These are phyloP conservation scores for Globisporangium paroecandrum DNA, from an alignment of 352 stramenopile genomes.

Conservation along the genomic window DNA sequence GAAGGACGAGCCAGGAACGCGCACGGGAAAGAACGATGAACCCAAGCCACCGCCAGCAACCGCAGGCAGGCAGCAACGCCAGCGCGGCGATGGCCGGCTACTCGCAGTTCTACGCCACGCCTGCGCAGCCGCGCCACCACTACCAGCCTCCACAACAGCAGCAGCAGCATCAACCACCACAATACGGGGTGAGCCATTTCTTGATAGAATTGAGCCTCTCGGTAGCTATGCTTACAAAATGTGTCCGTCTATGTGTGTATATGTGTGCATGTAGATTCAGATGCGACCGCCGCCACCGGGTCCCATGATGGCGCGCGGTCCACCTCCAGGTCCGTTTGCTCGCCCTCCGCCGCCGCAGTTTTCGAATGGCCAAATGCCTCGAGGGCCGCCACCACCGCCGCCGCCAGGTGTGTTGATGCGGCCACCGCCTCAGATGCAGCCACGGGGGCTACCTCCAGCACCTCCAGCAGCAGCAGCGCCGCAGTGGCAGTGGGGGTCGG, in stretches of 20 bases:
- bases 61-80: constrained; percentile 28
- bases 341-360: constrained; percentile 15
- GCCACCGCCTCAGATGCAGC: constrained; percentile 14
- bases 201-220: neutral
- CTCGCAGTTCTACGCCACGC: constrained; percentile 58
- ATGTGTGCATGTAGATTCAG: neutral
- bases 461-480: constrained; percentile 13
- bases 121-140: constrained; percentile 14
- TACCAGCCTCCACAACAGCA: constrained; percentile 1
- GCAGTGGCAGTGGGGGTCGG: constrained; percentile 75
- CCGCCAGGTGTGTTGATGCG: constrained; percentile 16
- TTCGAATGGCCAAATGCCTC: constrained; percentile 8
- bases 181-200: constrained; percentile 9
- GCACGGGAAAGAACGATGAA: constrained; percentile 24
- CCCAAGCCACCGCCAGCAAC: constrained; percentile 26
- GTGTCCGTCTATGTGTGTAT: neutral
- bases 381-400: constrained; percentile 10
- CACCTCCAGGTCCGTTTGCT: constrained; percentile 14
- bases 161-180: constrained; percentile 11
- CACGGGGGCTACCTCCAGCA: neutral
- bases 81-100: constrained; percentile 57
- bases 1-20: neutral
- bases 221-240: neutral
- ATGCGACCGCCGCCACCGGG: constrained; percentile 39
- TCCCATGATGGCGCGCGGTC: constrained; percentile 18